Evolutionary conservation across 2,329 filamentous ascomycete species (phyloP), one percentile per base, ranked within the genome.

Genomic region (Tolypocladium endophyticum): DNA sequence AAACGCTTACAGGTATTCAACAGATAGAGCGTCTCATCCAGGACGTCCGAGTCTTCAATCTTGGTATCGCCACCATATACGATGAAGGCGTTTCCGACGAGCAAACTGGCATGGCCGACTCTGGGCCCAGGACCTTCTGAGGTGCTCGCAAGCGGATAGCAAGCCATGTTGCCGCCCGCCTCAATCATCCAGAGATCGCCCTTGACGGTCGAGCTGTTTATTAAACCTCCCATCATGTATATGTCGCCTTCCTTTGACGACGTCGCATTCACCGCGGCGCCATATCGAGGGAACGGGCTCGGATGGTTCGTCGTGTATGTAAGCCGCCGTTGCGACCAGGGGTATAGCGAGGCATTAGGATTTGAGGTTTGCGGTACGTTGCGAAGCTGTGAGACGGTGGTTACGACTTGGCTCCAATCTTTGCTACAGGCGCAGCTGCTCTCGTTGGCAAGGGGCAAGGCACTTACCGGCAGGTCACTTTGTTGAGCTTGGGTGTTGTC

Each of bases 31-130:
- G 94, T 97, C 75, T 99, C 93, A 69, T 99, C 94, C 60, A 99
- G 78, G 56, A 90, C 81, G 73, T 99, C 94, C 38, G 86, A 85
- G 69, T 97, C 94, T 59, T 97, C 92, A 71, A 96, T 88, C 75
- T 99, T 99, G 57, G 94, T 99, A 73, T 99, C 95, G 70, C 94
- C 94, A 56, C 94, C 95, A 70, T 97, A 99, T 16, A 99, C 94
- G 66, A 99, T 99, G 72, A 97, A 99, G 0, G 94, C 94, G 74
- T 99, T 99, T 60, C 95, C 95, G 58, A 99, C 94, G 20, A 99
- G 81, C 68, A 99, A 79, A 78, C 92, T 95, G 25, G 93, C 83
- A 76, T 99, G 94, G 4, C 94, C 94, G 58, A 99, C 94, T 77
- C 94, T 85, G 1, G 95, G 94, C 4, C 94, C 92, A 1, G 94